Conservation (phyloP, 2,329 filamentous ascomycete genomes). For the Colletotrichum sp. region DNA sequence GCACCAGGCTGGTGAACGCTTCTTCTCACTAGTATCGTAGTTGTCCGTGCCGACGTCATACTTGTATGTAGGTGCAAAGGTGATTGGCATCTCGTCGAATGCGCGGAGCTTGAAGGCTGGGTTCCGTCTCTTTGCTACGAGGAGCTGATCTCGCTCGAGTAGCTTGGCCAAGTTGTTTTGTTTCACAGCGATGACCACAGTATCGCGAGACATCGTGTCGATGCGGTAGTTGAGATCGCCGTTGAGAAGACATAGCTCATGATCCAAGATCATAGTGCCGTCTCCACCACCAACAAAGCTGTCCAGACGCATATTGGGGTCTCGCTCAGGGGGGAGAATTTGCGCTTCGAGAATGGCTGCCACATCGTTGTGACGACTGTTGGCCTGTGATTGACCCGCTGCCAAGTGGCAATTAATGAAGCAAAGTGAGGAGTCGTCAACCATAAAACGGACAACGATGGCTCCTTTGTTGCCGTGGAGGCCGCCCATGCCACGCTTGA, state of each 20-base stretch:
- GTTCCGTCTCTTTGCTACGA: slow-evolving; percentile 87
- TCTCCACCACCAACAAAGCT: slow-evolving; percentile 92
- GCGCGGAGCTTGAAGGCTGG: slow-evolving; percentile 86
- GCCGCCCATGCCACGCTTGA: slow-evolving; percentile 96
- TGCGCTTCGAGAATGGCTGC: slow-evolving; percentile 84
- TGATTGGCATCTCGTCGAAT: slow-evolving; percentile 90
- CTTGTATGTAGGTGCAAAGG: slow-evolving; percentile 96
- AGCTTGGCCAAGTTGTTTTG: slow-evolving; percentile 83
- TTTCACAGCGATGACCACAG: slow-evolving; percentile 84
- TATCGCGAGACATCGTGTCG: slow-evolving; percentile 93
- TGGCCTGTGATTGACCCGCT: slow-evolving; percentile 89
- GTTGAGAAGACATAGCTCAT: slow-evolving; percentile 96
- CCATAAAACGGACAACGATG: slow-evolving; percentile 85
- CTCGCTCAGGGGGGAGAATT: slow-evolving; percentile 74
- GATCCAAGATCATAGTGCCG: slow-evolving; percentile 91
- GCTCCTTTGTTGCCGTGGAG: slow-evolving; percentile 97
- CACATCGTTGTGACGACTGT: slow-evolving; percentile 90
- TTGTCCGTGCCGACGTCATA: slow-evolving; percentile 95
- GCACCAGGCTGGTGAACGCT: slow-evolving; percentile 93
- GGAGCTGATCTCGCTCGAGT: slow-evolving; percentile 89
- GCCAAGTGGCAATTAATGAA: slow-evolving; percentile 98
- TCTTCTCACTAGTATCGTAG: slow-evolving; percentile 95
- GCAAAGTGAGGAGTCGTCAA: slow-evolving; percentile 94
- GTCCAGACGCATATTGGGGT: slow-evolving; percentile 71
- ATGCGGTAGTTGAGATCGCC: slow-evolving; percentile 98